phyloP scores from a whole-genome alignment of 129 eudicot species.

The Lactuca saligna region DNA sequence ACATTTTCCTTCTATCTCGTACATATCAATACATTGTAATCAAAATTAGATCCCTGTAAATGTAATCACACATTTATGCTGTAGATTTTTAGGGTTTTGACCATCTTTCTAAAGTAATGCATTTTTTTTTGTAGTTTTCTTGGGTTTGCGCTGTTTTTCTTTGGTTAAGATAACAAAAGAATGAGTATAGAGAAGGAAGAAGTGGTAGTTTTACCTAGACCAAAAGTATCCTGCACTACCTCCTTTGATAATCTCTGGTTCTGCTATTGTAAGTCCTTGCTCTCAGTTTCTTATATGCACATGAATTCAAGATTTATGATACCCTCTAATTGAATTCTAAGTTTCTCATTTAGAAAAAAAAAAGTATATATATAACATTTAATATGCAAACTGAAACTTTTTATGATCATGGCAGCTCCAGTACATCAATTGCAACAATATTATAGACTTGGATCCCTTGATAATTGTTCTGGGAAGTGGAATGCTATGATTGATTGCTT shows the following conservation, averaged over 20 bases:
- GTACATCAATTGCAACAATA: constrained; percentile 99
- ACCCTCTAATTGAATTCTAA: neutral
- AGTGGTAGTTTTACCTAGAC: constrained; percentile 32
- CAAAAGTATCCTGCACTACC: constrained; percentile 56
- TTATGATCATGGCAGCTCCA: constrained; percentile 64
- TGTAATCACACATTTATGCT: neutral
- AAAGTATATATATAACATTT: neutral
- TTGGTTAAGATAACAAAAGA: neutral
- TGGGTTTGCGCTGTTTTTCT: no score
- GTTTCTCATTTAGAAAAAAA: neutral
- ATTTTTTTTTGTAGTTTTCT: neutral
- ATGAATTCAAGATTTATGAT: neutral
- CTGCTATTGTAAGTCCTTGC: constrained; percentile 71
- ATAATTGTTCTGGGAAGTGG: constrained; percentile 81
- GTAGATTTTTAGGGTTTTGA: constrained; percentile 18
- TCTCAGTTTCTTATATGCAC: neutral
- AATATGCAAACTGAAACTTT: neutral
- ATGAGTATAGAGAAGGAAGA: constrained; percentile 58
- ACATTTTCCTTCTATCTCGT: neutral
- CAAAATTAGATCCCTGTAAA: constrained; percentile 9
- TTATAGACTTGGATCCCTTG: constrained; percentile 82
- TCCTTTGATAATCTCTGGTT: constrained; percentile 83
- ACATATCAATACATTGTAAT: neutral
- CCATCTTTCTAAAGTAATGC: neutral
- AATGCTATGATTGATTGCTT: constrained; percentile 73